phyloP scores from a whole-genome alignment of 345 rosid species.

The Aquilaria malaccensis region DNA sequence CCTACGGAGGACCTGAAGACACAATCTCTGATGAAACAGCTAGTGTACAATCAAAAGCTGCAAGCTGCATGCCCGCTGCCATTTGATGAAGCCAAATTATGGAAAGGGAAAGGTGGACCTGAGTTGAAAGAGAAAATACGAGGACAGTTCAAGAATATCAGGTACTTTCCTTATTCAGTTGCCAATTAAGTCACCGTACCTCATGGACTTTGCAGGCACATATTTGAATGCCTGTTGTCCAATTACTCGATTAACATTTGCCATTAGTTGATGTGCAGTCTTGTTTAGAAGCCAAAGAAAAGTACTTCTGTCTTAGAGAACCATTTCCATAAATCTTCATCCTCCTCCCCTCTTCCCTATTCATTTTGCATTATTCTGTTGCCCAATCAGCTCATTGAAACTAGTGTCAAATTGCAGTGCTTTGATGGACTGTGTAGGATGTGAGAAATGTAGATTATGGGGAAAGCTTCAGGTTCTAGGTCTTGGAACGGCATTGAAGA shows the following conservation, averaged over 20 bases:
- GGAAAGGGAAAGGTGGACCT: constrained; percentile 95
- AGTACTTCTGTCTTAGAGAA: background rate
- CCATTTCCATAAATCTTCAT: background rate
- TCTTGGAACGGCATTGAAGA: constrained; percentile 88
- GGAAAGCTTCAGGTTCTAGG: constrained; percentile 98
- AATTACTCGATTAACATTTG: no score
- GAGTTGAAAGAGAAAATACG: constrained; percentile 80
- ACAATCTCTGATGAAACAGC: constrained; percentile 70
- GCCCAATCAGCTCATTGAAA: background rate
- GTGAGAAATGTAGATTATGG: constrained; percentile 98
- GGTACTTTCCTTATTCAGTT: constrained; percentile 34
- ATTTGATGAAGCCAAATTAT: constrained; percentile 93
- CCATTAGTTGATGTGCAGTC: no score
- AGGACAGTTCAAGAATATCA: constrained; percentile 84
- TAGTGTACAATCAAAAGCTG: constrained; percentile 59
- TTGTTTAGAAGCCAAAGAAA: no score
- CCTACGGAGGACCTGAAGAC: constrained; percentile 75
- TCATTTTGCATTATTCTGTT: background rate
- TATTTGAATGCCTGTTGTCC: no score
- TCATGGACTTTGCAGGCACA: background rate
- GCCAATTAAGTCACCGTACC: background rate
- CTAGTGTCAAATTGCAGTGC: constrained; percentile 50
- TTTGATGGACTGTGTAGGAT: constrained; percentile 93
- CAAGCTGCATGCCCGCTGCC: constrained; percentile 95
- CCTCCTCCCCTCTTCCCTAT: background rate